A percentile compares a stretch with the other conserved stretches of the same genome.
phyloP scores from a whole-genome alignment of 2,329 filamentous ascomycete species.

The Arthrobotrys sphaeroides region DNA sequence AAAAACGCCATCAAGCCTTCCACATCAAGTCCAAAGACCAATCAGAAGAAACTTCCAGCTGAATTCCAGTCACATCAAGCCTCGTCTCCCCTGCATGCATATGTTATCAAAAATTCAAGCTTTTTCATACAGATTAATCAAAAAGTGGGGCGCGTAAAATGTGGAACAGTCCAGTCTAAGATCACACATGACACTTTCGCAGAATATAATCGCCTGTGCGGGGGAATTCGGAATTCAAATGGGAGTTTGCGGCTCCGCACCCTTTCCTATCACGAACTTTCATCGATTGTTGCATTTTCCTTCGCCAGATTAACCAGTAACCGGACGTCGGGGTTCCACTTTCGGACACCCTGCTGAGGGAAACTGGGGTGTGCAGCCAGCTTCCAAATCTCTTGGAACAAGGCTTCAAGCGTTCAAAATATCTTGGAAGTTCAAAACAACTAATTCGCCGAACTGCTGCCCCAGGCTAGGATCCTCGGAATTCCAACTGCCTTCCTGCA shows the following conservation, averaged over 20 bases:
- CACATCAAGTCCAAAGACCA: not conserved
- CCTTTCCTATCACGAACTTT: slow-evolving; percentile 19
- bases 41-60: not conserved
- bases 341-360: too few species aligned
- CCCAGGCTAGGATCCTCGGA: not conserved
- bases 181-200: not conserved
- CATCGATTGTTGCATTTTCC: slow-evolving; percentile 28
- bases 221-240: too few species aligned
- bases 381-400: not conserved
- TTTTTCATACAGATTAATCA: too few species aligned
- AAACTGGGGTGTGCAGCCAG: too few species aligned
- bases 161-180: too few species aligned
- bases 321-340: slow-evolving; percentile 15
- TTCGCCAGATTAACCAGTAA: not conserved
- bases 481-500: slow-evolving; percentile 10
- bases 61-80: not conserved
- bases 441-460: not conserved
- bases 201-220: not conserved
- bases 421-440: not conserved
- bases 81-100: not conserved
- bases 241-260: slow-evolving; percentile 3
- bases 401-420: not conserved
- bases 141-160: not conserved
- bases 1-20: not conserved
- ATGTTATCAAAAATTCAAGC: too few species aligned